Percentiles rank a stretch among this genome's conserved stretches.
Conservation (phyloP, 169 alveolate species). For the Plasmodium adleri region DNA sequence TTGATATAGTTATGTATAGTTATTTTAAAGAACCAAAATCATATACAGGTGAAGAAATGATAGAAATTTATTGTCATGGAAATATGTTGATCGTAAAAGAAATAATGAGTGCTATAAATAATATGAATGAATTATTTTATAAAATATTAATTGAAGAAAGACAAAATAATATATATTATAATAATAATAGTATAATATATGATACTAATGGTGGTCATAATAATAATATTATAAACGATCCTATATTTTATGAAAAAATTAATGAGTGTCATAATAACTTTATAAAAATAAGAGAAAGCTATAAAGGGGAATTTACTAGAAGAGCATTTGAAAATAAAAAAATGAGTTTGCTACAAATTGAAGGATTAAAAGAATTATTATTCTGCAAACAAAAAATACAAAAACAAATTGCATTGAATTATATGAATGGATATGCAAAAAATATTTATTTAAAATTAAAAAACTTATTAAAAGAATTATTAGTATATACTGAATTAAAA, state of each 20-base stretch:
- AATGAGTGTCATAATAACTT: background rate
- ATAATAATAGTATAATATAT: background rate
- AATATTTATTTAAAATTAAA: conserved; percentile 15
- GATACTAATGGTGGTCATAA: background rate
- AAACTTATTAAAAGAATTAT: conserved; percentile 7
- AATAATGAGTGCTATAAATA: conserved; percentile 59
- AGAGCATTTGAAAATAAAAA: conserved; percentile 83
- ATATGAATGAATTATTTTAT: conserved; percentile 17
- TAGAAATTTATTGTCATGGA: conserved; percentile 87
- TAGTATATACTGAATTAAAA: conserved; percentile 34
- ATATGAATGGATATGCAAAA: conserved; percentile 50
- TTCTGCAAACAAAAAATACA: conserved; percentile 26
- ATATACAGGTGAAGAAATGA: conserved; percentile 87
- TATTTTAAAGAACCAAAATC: conserved; percentile 79
- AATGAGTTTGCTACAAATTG: conserved; percentile 80
- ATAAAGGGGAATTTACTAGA: conserved; percentile 84
- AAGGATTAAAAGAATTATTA: conserved; percentile 50
- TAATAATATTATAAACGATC: background rate
- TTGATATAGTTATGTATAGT: conserved; percentile 17
- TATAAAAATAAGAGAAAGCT: conserved; percentile 79
- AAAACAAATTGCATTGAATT: conserved; percentile 55
- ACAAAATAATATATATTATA: conserved; percentile 18
- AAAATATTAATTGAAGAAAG: conserved; percentile 40
- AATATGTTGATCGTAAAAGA: conserved; percentile 79
- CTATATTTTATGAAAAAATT: too few relatives aligned